phyloP scores from a whole-genome alignment of 2,329 filamentous ascomycete genomes.

The Trichoderma sp. region DNA sequence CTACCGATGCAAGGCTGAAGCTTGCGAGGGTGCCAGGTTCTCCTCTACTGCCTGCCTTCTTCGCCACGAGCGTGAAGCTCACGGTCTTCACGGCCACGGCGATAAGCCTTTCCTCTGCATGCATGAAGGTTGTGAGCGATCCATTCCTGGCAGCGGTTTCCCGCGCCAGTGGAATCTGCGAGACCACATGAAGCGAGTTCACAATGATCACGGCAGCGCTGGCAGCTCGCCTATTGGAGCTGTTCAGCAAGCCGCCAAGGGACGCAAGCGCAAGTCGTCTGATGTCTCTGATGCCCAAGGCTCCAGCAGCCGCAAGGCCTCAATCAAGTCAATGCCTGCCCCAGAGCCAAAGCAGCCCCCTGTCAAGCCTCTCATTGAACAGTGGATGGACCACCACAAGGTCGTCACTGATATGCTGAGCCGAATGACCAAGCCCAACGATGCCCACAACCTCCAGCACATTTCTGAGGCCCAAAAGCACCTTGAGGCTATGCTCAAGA shows the following conservation, averaged over 20 bases:
- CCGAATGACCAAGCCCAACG: constrained; percentile 52
- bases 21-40: constrained; percentile 84
- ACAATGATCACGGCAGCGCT: constrained; percentile 61
- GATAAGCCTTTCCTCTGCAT: constrained; percentile 90
- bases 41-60: constrained; percentile 94
- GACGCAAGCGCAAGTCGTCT: constrained; percentile 62
- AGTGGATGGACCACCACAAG: constrained; percentile 64
- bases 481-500: constrained; percentile 55
- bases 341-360: constrained; percentile 38
- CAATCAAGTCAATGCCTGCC: constrained; percentile 44
- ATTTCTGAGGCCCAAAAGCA: constrained; percentile 54
- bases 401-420: constrained; percentile 62
- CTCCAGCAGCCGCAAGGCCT: constrained; percentile 51
- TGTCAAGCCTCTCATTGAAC: constrained; percentile 49
- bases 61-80: constrained; percentile 91
- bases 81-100: constrained; percentile 92
- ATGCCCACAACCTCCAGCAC: constrained; percentile 55
- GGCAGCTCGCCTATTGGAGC: constrained; percentile 44
- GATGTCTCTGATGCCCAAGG: constrained; percentile 47
- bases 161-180: constrained; percentile 93
- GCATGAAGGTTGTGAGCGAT: constrained; percentile 84
- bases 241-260: constrained; percentile 45
- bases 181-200: constrained; percentile 96
- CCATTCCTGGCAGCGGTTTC: constrained; percentile 81
- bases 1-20: constrained; percentile 85